phyloP scores from a whole-genome alignment of 768 basidiomycete genomes.

The Strobilomyces confusus region DNA sequence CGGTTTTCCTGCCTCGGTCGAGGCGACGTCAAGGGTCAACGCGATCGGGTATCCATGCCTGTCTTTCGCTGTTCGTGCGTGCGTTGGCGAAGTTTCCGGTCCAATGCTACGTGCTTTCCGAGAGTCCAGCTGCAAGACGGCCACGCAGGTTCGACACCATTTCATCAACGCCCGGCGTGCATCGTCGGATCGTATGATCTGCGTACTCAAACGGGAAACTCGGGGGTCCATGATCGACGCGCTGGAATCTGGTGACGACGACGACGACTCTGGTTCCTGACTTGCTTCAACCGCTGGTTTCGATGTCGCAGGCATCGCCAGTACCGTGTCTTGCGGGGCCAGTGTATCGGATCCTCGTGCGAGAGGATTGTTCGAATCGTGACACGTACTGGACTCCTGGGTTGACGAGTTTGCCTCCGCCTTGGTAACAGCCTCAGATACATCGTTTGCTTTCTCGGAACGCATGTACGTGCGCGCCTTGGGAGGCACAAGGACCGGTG shows the following conservation, averaged over 20 bases:
- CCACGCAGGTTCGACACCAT: conserved; percentile 9
- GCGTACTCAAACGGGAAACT: conserved; percentile 1
- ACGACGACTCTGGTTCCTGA: not conserved
- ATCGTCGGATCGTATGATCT: conserved; percentile 5
- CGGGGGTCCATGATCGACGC: conserved; percentile 10
- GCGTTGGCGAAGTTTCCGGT: not conserved
- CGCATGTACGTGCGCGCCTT: not conserved
- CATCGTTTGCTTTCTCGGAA: not conserved
- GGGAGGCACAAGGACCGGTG: too few species aligned
- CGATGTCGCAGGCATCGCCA: not conserved
- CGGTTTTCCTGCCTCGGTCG: not conserved
- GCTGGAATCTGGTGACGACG: not conserved
- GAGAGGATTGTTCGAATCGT: not conserved
- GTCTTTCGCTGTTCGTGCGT: not conserved
- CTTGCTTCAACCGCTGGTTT: not conserved
- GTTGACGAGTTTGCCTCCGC: not conserved
- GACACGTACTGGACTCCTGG: not conserved
- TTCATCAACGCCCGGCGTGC: conserved; percentile 2
- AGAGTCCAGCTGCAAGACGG: not conserved
- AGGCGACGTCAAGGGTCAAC: not conserved
- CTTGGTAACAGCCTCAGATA: not conserved
- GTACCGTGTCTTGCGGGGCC: not conserved
- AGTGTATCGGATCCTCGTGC: not conserved
- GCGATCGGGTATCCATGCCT: not conserved
- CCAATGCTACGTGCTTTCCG: not conserved